Conservation (phyloP, 106 monocot species). For the Phalaenopsis aphrodite region DNA sequence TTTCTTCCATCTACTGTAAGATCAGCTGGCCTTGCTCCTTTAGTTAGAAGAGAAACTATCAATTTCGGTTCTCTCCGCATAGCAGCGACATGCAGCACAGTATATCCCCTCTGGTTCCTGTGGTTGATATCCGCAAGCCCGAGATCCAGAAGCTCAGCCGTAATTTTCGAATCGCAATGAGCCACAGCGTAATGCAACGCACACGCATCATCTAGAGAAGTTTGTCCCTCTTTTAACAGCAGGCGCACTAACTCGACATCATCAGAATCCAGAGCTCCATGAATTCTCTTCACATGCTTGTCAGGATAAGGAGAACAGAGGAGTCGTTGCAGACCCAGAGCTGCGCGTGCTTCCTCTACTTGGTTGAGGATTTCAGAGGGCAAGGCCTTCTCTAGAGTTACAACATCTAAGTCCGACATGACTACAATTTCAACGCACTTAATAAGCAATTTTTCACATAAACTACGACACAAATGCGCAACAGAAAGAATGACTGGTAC, state of each 20-base stretch:
- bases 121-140: conserved; percentile 68
- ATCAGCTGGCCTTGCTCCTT: conserved; percentile 61
- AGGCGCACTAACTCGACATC: conserved; percentile 75
- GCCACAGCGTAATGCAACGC: conserved; percentile 84
- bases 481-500: conserved; percentile 48
- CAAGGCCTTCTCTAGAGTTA: conserved; percentile 61
- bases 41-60: conserved; percentile 62
- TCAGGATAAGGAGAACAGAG: conserved; percentile 17
- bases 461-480: conserved; percentile 33
- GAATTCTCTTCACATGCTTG: conserved; percentile 49
- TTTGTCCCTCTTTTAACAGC: conserved; percentile 56
- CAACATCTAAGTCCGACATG: conserved; percentile 43
- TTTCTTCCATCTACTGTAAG: conserved; percentile 54
- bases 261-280: conserved; percentile 70
- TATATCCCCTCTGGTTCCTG: conserved; percentile 56
- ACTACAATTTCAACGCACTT: conserved; percentile 44
- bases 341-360: conserved; percentile 22
- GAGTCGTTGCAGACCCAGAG: conserved; percentile 5
- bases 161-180: conserved; percentile 61
- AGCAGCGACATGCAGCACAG: conserved; percentile 74
- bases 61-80: conserved; percentile 72
- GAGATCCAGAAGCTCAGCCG: conserved; percentile 55
- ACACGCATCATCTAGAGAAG: conserved; percentile 66
- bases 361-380: conserved; percentile 40
- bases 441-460: conserved; percentile 33